Percentiles rank a stretch among this genome's conserved stretches.
These are phyloP conservation scores for Tritrichomonas foetus DNA, from an alignment of 208 protist genomes.

Conservation along the genomic window DNA sequence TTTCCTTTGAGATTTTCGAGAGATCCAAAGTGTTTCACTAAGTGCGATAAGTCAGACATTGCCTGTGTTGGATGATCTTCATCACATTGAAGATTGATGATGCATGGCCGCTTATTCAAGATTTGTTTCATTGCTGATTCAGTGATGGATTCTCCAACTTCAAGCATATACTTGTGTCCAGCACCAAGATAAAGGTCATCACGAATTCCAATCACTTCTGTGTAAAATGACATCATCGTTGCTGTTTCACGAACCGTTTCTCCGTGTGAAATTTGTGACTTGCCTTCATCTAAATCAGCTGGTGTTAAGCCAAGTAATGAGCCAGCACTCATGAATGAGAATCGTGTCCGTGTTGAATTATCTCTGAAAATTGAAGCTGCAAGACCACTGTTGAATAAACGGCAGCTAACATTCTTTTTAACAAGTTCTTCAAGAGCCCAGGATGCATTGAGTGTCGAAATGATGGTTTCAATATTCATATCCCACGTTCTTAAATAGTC, in stretches of 20 bases:
- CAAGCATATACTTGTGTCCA: conserved; percentile 21
- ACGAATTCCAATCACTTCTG: not conserved
- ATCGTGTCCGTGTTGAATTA: conserved; percentile 32
- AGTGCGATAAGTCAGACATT: conserved; percentile 10
- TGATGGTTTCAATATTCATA: not conserved
- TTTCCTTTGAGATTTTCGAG: not conserved
- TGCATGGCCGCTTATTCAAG: conserved; percentile 7
- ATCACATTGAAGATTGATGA: conserved; percentile 34
- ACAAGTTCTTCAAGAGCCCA: conserved; percentile 32
- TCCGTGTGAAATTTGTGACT: conserved; percentile 28
- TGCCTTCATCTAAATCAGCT: conserved; percentile 26
- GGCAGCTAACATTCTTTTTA: conserved; percentile 1
- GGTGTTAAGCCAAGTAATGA: not conserved
- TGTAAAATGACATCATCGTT: conserved; percentile 34
- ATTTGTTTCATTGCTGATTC: not conserved
- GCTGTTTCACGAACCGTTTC: conserved; percentile 36
- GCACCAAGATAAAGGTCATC: conserved; percentile 32
- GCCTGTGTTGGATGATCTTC: conserved; percentile 38
- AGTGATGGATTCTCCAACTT: conserved; percentile 15
- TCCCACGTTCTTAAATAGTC: not conserved
- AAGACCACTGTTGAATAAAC: not conserved
- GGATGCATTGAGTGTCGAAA: not conserved
- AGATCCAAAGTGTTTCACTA: conserved; percentile 5
- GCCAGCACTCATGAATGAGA: not conserved
- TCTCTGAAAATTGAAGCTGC: conserved; percentile 28